Percentiles rank a stretch among this genome's conserved stretches.
These are phyloP conservation scores for Lachnum nothofagi DNA, from an alignment of 2,329 filamentous ascomycete genomes.

Conservation along the genomic window DNA sequence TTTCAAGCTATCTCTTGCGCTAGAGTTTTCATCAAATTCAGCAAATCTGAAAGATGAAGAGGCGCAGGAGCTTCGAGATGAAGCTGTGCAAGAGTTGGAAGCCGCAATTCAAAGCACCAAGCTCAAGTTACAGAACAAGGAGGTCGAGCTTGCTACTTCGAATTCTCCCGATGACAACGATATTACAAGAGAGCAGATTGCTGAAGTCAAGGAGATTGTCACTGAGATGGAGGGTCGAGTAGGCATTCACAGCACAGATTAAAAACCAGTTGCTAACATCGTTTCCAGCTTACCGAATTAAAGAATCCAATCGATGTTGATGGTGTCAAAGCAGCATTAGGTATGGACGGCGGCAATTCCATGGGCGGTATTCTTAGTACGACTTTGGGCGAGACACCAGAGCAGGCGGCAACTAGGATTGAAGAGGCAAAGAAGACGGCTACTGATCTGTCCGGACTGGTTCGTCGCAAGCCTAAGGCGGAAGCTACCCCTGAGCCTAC, in stretches of 20 bases:
- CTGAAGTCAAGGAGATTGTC: slow-evolving; percentile 72
- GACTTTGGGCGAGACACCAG: slow-evolving; percentile 56
- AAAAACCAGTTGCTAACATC: slow-evolving; percentile 11
- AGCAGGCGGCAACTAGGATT: slow-evolving; percentile 57
- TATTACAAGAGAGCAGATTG: slow-evolving; percentile 55
- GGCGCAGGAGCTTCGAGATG: slow-evolving; percentile 65
- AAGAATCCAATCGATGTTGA: slow-evolving; percentile 51
- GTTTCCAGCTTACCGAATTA: slow-evolving; percentile 60
- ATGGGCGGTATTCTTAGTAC: slow-evolving; percentile 59
- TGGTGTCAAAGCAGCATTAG: slow-evolving; percentile 46
- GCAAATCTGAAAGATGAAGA: slow-evolving; percentile 45
- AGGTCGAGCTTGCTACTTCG: slow-evolving; percentile 58
- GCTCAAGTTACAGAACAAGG: slow-evolving; percentile 64
- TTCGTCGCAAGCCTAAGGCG: slow-evolving; percentile 55
- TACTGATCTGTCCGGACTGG: slow-evolving; percentile 65
- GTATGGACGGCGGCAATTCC: slow-evolving; percentile 39
- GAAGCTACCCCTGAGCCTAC: slow-evolving; percentile 29
- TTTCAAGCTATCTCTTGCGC: slow-evolving; percentile 89
- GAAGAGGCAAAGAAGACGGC: slow-evolving; percentile 70
- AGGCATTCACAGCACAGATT: slow-evolving; percentile 30
- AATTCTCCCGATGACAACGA: slow-evolving; percentile 65
- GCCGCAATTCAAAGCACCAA: slow-evolving; percentile 68
- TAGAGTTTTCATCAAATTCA: slow-evolving; percentile 74
- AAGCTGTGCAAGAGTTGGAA: slow-evolving; percentile 67
- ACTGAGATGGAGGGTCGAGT: slow-evolving; percentile 73